Percentiles rank a stretch among this genome's conserved stretches.
These are phyloP conservation scores for Colletotrichum australisinense DNA, from an alignment of 2,329 filamentous ascomycete species.

Conservation along the genomic window DNA sequence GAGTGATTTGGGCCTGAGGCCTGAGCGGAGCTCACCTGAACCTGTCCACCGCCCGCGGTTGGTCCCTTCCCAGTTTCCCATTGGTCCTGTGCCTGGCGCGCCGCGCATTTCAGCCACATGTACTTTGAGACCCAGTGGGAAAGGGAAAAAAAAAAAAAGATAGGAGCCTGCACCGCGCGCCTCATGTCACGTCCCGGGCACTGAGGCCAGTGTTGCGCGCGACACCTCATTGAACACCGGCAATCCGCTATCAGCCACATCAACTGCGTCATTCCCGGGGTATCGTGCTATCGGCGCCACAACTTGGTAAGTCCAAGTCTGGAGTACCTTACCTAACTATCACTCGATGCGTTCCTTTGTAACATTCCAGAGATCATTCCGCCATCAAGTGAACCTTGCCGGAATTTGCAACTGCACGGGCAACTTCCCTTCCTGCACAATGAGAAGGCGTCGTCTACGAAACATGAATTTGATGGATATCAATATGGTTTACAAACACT, in stretches of 20 bases:
- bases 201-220: background rate
- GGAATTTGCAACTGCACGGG: background rate
- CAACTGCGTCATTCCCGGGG: background rate
- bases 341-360: background rate
- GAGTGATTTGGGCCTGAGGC: conserved; percentile 34
- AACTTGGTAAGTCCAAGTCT: background rate
- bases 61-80: background rate
- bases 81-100: background rate
- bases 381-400: background rate
- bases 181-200: background rate
- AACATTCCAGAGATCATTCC: background rate
- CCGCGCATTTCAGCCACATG: conserved; percentile 3
- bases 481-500: conserved; percentile 21
- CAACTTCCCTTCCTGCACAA: background rate
- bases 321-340: no score
- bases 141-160: background rate
- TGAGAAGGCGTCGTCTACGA: background rate
- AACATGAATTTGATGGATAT: conserved; percentile 22
- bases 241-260: background rate
- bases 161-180: no score
- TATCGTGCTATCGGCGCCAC: background rate
- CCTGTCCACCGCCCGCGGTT: background rate
- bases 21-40: conserved; percentile 11
- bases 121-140: background rate
- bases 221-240: background rate